phyloP scores from a whole-genome alignment of 83 land plant species.

The Picea mariana region DNA sequence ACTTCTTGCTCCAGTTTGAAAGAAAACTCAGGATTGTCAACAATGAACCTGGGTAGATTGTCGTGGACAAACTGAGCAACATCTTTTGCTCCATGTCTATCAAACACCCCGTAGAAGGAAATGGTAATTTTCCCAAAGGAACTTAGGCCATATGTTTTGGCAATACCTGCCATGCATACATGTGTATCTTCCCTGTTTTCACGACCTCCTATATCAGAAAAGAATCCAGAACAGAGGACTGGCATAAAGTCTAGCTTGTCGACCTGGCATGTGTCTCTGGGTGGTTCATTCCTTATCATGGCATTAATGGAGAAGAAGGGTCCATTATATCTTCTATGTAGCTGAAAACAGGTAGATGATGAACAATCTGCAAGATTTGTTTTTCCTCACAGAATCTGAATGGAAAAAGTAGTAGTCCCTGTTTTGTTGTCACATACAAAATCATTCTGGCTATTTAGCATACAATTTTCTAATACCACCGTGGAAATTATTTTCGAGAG shows the following conservation, averaged over 20 bases:
- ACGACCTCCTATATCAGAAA: constrained; percentile 64
- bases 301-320: too few species aligned
- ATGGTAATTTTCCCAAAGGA: constrained; percentile 24
- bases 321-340: too few species aligned
- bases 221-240: constrained; percentile 50
- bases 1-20: constrained; percentile 67
- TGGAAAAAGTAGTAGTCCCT: too few species aligned
- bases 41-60: constrained; percentile 61
- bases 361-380: too few species aligned
- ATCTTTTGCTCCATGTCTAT: constrained; percentile 77
- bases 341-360: too few species aligned
- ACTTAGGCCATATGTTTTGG: constrained; percentile 36
- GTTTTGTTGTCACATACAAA: too few species aligned
- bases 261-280: too few species aligned
- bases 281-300: too few species aligned
- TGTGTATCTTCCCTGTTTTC: constrained; percentile 71
- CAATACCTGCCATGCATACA: constrained; percentile 54
- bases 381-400: too few species aligned
- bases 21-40: constrained; percentile 72
- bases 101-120: constrained; percentile 81
- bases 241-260: constrained; percentile 31
- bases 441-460: too few species aligned
- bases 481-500: too few species aligned
- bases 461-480: too few species aligned
- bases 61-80: constrained; percentile 77